These are phyloP conservation scores for Neurospora intermedia DNA, from an alignment of 495 filamentous ascomycete genomes.

Conservation along the genomic window DNA sequence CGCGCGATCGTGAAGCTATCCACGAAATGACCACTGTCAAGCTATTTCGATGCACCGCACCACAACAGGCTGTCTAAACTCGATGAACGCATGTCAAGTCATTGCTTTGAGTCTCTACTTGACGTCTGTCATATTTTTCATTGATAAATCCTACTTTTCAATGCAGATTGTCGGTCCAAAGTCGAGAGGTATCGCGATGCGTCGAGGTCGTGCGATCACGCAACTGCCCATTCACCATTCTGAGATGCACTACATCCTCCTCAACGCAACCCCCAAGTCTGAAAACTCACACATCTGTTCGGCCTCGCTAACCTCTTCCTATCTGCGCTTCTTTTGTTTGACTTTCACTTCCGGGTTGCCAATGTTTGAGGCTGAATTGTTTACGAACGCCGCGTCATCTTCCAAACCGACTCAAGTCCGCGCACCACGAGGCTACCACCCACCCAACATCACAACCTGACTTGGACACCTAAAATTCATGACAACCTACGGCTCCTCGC, in stretches of 20 bases:
- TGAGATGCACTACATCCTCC: neutral
- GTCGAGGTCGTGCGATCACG: neutral
- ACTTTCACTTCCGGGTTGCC: neutral
- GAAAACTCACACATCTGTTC: neutral
- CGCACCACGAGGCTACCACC: neutral
- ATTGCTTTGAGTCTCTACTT: neutral
- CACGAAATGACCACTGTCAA: constrained; percentile 5
- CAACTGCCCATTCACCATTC: neutral
- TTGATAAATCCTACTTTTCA: neutral
- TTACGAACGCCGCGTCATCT: neutral
- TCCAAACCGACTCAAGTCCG: neutral
- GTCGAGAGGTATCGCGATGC: neutral
- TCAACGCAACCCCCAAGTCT: neutral
- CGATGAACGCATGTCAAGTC: neutral
- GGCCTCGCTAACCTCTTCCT: neutral
- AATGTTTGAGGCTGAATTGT: neutral
- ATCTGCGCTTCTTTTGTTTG: too few relatives aligned
- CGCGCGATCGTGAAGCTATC: constrained; percentile 32
- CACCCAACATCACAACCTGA: neutral
- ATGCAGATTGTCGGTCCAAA: neutral
- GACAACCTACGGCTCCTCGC: neutral
- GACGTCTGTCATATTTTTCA: neutral
- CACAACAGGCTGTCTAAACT: neutral
- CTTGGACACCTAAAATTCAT: neutral
- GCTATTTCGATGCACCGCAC: neutral